Evolutionary conservation across 345 rosid genomes (phyloP).

Genomic region (Trapa bicornis): DNA sequence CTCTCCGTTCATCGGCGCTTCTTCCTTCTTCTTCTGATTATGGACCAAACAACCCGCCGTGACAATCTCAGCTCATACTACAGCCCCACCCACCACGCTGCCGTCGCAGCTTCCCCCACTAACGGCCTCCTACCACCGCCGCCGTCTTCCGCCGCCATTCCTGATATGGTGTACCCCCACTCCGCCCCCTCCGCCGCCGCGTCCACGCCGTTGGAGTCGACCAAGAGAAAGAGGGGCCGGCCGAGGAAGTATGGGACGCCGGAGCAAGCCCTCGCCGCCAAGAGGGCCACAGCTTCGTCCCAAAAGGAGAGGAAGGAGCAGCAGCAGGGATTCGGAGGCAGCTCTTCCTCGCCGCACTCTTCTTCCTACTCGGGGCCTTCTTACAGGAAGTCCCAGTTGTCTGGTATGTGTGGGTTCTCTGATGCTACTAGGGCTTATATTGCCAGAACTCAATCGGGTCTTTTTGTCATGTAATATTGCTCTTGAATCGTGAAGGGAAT

Average conservation of each 20-base stretch:
- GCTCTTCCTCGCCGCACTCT: slow-evolving; percentile 5
- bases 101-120: slow-evolving; percentile 29
- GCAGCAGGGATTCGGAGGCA: background rate
- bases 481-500: background rate
- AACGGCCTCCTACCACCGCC: slow-evolving; percentile 56
- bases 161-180: slow-evolving; percentile 44
- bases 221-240: slow-evolving; percentile 78
- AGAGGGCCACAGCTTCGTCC: slow-evolving; percentile 48
- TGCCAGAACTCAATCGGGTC: too few species aligned
- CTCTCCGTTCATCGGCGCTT: slow-evolving; percentile 1
- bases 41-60: slow-evolving; percentile 38
- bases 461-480: too few species aligned
- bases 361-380: slow-evolving; percentile 6
- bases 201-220: slow-evolving; percentile 41
- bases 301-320: slow-evolving; percentile 34
- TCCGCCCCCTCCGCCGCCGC: slow-evolving; percentile 52
- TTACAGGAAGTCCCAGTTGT: slow-evolving; percentile 8
- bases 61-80: slow-evolving; percentile 43
- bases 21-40: background rate
- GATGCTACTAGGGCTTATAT: too few species aligned
- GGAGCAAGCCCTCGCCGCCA: slow-evolving; percentile 82
- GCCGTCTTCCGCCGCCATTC: slow-evolving; percentile 4
- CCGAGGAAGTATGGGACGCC: slow-evolving; percentile 97
- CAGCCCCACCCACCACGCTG: slow-evolving; percentile 12
- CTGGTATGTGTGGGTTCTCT: slow-evolving; percentile 2